phyloP scores from a whole-genome alignment of 371 early-diverging fungal genomes.

The Batrachochytrium dendrobatidis region DNA sequence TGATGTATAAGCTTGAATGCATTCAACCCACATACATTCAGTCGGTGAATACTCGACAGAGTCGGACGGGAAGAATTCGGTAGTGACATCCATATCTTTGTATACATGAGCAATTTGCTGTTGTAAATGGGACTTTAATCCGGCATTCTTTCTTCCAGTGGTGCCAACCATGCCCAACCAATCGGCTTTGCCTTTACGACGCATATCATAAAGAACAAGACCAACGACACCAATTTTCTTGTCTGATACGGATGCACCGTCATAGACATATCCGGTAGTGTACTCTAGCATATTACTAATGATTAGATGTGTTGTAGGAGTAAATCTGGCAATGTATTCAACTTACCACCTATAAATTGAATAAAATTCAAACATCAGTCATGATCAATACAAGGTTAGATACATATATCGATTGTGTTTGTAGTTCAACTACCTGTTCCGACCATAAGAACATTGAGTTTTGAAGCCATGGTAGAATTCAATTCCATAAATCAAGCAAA shows the following conservation, averaged over 20 bases:
- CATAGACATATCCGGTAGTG: constrained; percentile 5
- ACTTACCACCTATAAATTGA: background rate
- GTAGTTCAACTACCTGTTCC: background rate
- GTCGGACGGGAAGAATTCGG: constrained; percentile 30
- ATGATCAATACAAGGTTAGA: background rate
- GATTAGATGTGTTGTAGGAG: background rate
- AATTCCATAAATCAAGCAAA: too few relatives aligned
- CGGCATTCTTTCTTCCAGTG: constrained; percentile 35
- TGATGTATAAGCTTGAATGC: background rate
- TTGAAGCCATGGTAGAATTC: background rate
- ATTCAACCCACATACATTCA: background rate
- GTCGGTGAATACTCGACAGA: constrained; percentile 10
- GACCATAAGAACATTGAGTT: constrained; percentile 1
- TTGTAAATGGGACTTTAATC: constrained; percentile 26
- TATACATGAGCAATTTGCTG: constrained; percentile 28
- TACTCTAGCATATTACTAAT: constrained; percentile 4
- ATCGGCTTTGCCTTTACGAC: constrained; percentile 34
- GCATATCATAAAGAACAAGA: constrained; percentile 41
- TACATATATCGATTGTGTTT: too few relatives aligned
- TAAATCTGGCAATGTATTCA: background rate
- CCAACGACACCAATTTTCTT: constrained; percentile 44
- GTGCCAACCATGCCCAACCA: constrained; percentile 37
- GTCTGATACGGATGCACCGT: constrained; percentile 21
- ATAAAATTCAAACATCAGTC: background rate
- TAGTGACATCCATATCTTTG: constrained; percentile 24